Conservation (phyloP, 345 rosid species). For the Brassica juncea region DNA sequence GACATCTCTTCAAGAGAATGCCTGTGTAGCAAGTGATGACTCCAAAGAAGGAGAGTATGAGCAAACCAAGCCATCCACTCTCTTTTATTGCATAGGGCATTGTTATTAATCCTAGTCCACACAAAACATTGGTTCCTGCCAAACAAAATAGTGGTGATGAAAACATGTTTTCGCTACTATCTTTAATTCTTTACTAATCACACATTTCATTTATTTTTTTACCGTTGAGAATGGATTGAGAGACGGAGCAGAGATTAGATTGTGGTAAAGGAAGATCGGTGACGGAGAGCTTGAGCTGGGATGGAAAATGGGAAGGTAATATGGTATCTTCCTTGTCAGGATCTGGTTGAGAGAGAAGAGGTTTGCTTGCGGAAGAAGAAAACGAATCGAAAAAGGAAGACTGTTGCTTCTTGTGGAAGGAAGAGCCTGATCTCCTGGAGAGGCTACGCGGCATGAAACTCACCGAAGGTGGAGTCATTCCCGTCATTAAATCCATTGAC, state of each 20-base stretch:
- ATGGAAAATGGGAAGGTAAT: slow-evolving; percentile 22
- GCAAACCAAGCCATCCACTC: slow-evolving; percentile 84
- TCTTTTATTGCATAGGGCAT: slow-evolving; percentile 72
- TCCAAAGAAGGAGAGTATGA: slow-evolving; percentile 56
- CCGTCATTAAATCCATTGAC: slow-evolving; percentile 61
- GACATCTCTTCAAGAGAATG: slow-evolving; percentile 61
- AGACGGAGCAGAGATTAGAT: slow-evolving; percentile 46
- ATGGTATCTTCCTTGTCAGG: slow-evolving; percentile 40
- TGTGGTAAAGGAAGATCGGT: slow-evolving; percentile 40
- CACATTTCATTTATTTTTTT: neutral
- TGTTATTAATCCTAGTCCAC: slow-evolving; percentile 72
- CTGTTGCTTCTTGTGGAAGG: slow-evolving; percentile 41
- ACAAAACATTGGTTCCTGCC: slow-evolving; percentile 71
- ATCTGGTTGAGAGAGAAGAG: slow-evolving; percentile 44
- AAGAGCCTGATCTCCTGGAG: slow-evolving; percentile 35
- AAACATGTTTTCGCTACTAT: too few species aligned
- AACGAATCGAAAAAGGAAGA: slow-evolving; percentile 34
- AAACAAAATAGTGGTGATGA: neutral
- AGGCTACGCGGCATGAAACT: slow-evolving; percentile 41
- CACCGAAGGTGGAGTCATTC: slow-evolving; percentile 52
- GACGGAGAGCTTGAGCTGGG: slow-evolving; percentile 38
- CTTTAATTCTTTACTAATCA: neutral
- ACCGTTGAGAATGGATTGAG: slow-evolving; percentile 74
- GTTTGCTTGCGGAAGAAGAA: slow-evolving; percentile 44
- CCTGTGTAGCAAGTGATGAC: slow-evolving; percentile 66